Conservation (phyloP, 345 rosid species). For the Reutealis trisperma region DNA sequence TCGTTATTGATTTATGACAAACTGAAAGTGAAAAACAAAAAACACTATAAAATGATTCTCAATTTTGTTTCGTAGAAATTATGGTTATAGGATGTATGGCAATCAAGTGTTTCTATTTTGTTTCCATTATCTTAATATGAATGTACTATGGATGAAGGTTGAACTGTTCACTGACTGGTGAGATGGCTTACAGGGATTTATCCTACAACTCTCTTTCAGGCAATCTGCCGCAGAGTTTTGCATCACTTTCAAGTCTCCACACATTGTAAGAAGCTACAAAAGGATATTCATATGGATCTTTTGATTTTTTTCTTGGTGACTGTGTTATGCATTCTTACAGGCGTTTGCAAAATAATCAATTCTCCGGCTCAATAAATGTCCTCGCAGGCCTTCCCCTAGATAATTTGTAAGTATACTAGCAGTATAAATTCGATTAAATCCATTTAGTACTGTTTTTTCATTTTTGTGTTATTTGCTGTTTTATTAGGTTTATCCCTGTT, state of each 20-base stretch:
- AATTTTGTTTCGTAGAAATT: neutral
- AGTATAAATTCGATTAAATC: neutral
- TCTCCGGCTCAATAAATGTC: constrained; percentile 71
- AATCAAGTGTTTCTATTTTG: neutral
- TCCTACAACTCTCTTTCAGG: constrained; percentile 74
- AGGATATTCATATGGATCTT: neutral
- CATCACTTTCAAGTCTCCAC: constrained; percentile 53
- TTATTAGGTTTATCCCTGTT: neutral
- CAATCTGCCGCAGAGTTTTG: constrained; percentile 68
- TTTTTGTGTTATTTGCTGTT: constrained; percentile 1
- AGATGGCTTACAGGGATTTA: constrained; percentile 64
- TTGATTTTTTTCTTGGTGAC: constrained; percentile 8
- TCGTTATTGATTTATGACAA: too few species aligned
- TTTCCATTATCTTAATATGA: too few species aligned
- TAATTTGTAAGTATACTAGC: constrained; percentile 56
- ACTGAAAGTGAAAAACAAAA: too few species aligned
- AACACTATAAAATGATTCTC: neutral
- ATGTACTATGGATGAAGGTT: neutral
- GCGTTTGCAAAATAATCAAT: constrained; percentile 70
- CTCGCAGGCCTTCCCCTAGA: constrained; percentile 70
- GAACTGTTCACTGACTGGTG: constrained; percentile 18
- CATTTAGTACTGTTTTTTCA: neutral
- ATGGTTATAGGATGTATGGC: neutral
- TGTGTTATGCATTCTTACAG: constrained; percentile 34
- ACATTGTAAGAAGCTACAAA: constrained; percentile 52